Evolutionary conservation across 306 rosid species (phyloP), one percentile per base, ranked within the genome.

Genomic region (Dryas octopetala): DNA sequence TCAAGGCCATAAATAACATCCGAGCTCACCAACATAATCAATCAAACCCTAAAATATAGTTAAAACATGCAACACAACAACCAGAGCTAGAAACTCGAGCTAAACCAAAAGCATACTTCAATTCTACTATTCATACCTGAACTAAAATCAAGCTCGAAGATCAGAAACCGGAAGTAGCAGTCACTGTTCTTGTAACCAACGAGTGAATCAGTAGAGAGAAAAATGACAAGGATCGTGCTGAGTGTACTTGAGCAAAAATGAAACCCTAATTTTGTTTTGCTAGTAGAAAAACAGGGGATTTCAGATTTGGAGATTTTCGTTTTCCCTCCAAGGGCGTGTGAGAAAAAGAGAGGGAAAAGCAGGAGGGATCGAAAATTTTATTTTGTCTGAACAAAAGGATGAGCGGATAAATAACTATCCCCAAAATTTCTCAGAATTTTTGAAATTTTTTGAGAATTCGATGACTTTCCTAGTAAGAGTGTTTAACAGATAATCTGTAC

Each of bases 321-420:
- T 84, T 87, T 90, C 95, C 96, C 95, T 93, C 98, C 96, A 90
- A 86, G 53, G 78, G 66, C 69, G 83, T 65, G 71, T 52, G 87
- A 84, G 38, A 32, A 32, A 85, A 88, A 89, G 95, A 89, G 97
- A 89, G 98, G 96, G 98, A 91, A 91, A 93, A 86, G 60, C n/a
- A 66, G 17, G 67, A 68, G 80, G 72, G 84, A 85, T 81, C 84
- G 84, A 82, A 88, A 82, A 16, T 78, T 82, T 78, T 50, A 59
- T 41, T 23, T 87, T 75, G 65, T 69, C 84, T 57, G 74, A 81
- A 82, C 80, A 26, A 68, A 82, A 45, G 76, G 85, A 68, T 85
- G 84, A 62, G 66, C 64, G 15, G 68, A 74, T 23, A 78, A 77
- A 76, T 58, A 54, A 11, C 9, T 61, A 6, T 5, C 63, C 69